Conservation (phyloP, 768 basidiomycete species). For the Pisolithus albus region DNA sequence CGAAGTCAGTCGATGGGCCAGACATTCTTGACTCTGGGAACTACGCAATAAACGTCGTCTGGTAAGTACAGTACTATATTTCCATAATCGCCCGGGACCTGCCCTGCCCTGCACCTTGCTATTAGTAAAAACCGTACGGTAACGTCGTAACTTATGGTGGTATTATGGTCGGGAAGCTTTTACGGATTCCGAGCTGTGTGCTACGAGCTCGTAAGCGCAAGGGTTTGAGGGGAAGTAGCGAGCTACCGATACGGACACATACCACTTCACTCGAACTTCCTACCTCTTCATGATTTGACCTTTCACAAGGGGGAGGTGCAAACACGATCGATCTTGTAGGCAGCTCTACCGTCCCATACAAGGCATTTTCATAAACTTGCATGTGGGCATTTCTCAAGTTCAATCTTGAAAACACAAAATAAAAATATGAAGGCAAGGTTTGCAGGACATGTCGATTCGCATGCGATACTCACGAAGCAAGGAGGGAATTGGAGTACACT, state of each 20-base stretch:
- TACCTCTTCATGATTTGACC: not conserved
- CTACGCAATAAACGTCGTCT: too few species aligned
- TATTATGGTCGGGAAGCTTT: not conserved
- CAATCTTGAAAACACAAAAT: constrained; percentile 7
- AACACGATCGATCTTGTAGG: constrained; percentile 16
- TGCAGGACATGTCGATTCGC: too few species aligned
- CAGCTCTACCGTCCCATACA: constrained; percentile 4
- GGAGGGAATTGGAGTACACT: constrained; percentile 27
- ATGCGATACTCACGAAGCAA: constrained; percentile 17
- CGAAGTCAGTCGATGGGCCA: too few species aligned
- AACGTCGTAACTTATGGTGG: not conserved
- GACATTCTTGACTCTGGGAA: too few species aligned
- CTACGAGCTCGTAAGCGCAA: constrained; percentile 5
- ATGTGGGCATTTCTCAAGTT: constrained; percentile 20
- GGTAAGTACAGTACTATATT: too few species aligned
- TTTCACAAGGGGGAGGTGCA: constrained; percentile 12
- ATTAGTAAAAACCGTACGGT: too few species aligned
- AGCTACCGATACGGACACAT: not conserved
- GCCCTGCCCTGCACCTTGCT: too few species aligned
- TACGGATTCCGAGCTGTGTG: constrained; percentile 5
- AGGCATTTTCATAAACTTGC: constrained; percentile 5
- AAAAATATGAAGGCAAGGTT: too few species aligned
- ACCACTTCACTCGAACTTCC: not conserved
- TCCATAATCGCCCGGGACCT: too few species aligned
- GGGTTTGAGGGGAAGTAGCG: not conserved